Base-by-base conservation (phyloP, 192 early-diverging fungal species). In the Backusella sp. region DNA sequence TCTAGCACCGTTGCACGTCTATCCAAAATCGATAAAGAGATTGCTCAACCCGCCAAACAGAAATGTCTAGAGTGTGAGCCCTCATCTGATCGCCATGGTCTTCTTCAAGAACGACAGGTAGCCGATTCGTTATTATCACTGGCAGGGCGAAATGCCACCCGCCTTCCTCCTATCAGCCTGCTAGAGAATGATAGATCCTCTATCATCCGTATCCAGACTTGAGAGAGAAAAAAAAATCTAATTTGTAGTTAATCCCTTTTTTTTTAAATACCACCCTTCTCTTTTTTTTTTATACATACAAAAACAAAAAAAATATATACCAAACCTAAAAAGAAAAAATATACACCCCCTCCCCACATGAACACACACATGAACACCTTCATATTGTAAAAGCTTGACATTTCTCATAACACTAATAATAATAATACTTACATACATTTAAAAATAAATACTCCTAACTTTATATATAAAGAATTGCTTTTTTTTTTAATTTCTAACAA, bases 1-100 rank as follows among this genome's bases (percentile, higher is more conserved):
- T 82, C 80, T 28, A 76, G 79, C 28, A 85, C 89, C 1, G 80
- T 82, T 5, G 81, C 84, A 9, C 82, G 87, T 2, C 73, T 90
- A 23, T 80, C 73, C 69, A 84, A 82, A 9, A 74, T 90, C 11
- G 86, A 90, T 72, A 76, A 85, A 66, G 84, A 81, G 1, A 74
- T 86, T 28, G 85, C 82, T n/a, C 41, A 76, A 70, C 59, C 66
- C 8, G 42, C 41, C 26, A 66, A 36, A 6, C 39, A 67, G 15
- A 68, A 36, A 17, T 68, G 66, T 19, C 17, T 36, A 21, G 32
- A 68, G 14, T 68, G 66, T 19, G 66, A 68, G 17, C 14, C 28
- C 19, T 32, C 32, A 17, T 68, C 66, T n/a, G 66, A 68, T 68
- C 15, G 15, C 72, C 72, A 34, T 23, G 26, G n/a, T 41, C 49